Conservation (phyloP, 305 asterid genomes). For the Andrographis paniculata region DNA sequence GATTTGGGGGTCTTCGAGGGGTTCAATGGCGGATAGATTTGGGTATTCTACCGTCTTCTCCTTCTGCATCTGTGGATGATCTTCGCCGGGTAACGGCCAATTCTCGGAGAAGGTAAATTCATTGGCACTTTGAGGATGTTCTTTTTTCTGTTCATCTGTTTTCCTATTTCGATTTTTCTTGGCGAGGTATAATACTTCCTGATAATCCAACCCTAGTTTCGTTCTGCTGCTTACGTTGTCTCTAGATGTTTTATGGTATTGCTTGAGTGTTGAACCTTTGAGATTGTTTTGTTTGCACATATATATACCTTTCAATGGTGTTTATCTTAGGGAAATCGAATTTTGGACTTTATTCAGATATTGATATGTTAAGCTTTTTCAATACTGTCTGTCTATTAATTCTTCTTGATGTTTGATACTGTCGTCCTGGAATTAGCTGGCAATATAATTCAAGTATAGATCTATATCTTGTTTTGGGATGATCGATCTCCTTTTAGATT, state of each 20-base stretch:
- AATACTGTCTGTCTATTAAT: no score
- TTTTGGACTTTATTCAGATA: not conserved
- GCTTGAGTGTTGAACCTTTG: conserved; percentile 4
- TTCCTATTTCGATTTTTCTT: not conserved
- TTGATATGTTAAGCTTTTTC: no score
- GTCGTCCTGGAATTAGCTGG: not conserved
- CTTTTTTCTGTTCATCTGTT: not conserved
- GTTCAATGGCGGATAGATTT: conserved; percentile 76
- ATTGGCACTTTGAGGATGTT: not conserved
- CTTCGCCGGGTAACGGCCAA: conserved; percentile 71
- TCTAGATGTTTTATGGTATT: not conserved
- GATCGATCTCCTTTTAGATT: not conserved
- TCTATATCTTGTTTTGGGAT: conserved; percentile 7
- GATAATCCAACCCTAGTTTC: not conserved
- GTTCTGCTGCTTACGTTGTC: not conserved
- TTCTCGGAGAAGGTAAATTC: conserved; percentile 61
- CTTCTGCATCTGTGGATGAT: conserved; percentile 56
- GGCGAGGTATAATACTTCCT: not conserved
- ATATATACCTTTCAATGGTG: not conserved
- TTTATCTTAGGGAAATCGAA: not conserved
- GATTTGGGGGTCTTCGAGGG: conserved; percentile 54
- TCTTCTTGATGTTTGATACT: not conserved
- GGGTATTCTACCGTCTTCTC: conserved; percentile 64
- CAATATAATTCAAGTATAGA: not conserved
- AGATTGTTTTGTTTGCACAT: not conserved